phyloP scores from a whole-genome alignment of 2,329 filamentous ascomycete species.

The Helotiales sp. region DNA sequence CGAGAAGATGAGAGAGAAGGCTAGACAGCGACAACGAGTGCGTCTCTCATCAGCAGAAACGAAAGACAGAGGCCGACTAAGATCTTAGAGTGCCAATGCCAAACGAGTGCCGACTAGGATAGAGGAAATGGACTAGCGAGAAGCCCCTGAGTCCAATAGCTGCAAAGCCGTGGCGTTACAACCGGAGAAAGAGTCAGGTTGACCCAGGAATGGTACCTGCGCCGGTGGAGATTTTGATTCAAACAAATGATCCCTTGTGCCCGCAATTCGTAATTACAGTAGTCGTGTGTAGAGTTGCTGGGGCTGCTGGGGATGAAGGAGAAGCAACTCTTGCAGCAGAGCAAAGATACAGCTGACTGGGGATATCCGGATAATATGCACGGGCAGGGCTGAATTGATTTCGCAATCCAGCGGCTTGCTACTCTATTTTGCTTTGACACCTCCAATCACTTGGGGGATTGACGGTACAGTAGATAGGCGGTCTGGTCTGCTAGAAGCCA shows the following conservation, averaged over 20 bases:
- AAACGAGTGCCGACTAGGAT: not conserved
- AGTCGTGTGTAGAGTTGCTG: not conserved
- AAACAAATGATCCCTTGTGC: not conserved
- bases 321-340: not conserved
- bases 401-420: not conserved
- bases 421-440: not conserved
- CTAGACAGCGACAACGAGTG: not conserved
- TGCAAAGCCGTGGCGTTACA: not conserved
- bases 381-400: not conserved
- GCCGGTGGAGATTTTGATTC: not conserved
- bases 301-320: not conserved
- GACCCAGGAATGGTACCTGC: not conserved
- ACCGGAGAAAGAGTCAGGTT: not conserved
- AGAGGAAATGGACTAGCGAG: not conserved
- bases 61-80: not conserved
- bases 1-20: not conserved
- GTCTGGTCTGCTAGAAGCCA: not conserved
- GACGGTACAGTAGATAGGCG: constrained; percentile 1
- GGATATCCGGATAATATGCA: not conserved
- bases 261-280: not conserved
- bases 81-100: not conserved
- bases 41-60: not conserved
- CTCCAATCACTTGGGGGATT: not conserved
- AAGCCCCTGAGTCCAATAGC: constrained; percentile 1
- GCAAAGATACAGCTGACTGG: not conserved